phyloP scores from a whole-genome alignment of 2,329 filamentous ascomycete species.

The Pyricularia sp. region DNA sequence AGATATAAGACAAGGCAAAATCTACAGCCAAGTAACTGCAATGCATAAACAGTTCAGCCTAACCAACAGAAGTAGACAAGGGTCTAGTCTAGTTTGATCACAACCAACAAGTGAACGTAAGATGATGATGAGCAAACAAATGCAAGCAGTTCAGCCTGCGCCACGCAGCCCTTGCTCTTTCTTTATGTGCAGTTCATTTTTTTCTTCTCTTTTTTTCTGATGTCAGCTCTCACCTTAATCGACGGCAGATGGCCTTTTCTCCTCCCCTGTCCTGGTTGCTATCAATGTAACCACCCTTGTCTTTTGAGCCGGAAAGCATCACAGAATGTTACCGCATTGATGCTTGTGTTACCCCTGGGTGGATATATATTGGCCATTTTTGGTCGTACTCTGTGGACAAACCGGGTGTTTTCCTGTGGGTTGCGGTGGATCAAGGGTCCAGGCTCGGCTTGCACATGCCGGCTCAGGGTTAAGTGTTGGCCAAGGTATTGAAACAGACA shows the following conservation, averaged over 20 bases:
- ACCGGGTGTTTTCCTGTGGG: background rate
- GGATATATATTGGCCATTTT: background rate
- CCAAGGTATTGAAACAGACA: background rate
- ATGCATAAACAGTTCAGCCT: background rate
- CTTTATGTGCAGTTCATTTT: background rate
- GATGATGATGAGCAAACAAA: background rate
- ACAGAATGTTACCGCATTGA: background rate
- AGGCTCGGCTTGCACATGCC: background rate
- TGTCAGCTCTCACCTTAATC: background rate
- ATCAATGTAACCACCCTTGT: background rate
- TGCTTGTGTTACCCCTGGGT: background rate
- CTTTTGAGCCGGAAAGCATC: background rate
- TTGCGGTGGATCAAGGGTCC: background rate
- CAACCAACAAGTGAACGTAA: background rate
- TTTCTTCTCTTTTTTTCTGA: background rate
- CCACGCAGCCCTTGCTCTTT: background rate
- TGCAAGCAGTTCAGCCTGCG: background rate
- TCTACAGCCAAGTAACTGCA: background rate
- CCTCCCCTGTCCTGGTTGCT: background rate
- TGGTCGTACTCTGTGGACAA: background rate
- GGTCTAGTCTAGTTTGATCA: background rate
- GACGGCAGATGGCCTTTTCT: background rate
- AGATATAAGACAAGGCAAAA: background rate
- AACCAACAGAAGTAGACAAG: background rate
- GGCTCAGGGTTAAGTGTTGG: background rate